These are phyloP conservation scores for Rickenella mellea DNA, from an alignment of 768 basidiomycete genomes.

Conservation along the genomic window DNA sequence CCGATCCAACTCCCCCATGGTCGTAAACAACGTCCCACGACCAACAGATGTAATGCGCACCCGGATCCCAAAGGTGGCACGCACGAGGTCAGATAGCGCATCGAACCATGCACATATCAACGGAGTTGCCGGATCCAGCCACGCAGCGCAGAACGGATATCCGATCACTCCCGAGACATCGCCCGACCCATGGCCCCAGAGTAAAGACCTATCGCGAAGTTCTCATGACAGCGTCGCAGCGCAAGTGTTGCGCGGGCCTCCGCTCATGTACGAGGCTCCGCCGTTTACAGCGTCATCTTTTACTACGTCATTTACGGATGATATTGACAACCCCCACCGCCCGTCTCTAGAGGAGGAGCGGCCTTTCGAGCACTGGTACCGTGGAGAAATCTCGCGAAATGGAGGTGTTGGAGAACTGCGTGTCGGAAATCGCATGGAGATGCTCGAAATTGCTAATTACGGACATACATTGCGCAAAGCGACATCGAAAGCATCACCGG, in stretches of 20 bases:
- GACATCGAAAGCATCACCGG: slow-evolving; percentile 8
- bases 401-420: slow-evolving; percentile 82
- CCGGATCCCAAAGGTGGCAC: slow-evolving; percentile 38
- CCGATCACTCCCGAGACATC: slow-evolving; percentile 13
- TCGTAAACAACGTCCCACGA: slow-evolving; percentile 17
- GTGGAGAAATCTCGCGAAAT: slow-evolving; percentile 77
- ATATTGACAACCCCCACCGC: slow-evolving; percentile 31
- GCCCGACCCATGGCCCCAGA: slow-evolving; percentile 17
- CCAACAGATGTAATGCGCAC: slow-evolving; percentile 28
- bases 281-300: slow-evolving; percentile 40
- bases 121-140: too few relatives aligned
- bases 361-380: slow-evolving; percentile 86
- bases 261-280: slow-evolving; percentile 52
- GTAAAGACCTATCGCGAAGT: not conserved
- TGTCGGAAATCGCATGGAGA: slow-evolving; percentile 66
- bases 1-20: slow-evolving; percentile 27
- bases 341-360: slow-evolving; percentile 68
- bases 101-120: slow-evolving; percentile 27
- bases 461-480: slow-evolving; percentile 46
- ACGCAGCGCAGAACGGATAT: slow-evolving; percentile 1
- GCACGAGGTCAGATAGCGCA: slow-evolving; percentile 29
- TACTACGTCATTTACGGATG: slow-evolving; percentile 33
- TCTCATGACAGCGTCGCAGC: slow-evolving; percentile 10
- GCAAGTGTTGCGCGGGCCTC: slow-evolving; percentile 22
- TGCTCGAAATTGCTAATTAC: slow-evolving; percentile 83